Base-by-base conservation (phyloP, 2,329 filamentous ascomycete genomes). In the Calonectria multiphialidica region DNA sequence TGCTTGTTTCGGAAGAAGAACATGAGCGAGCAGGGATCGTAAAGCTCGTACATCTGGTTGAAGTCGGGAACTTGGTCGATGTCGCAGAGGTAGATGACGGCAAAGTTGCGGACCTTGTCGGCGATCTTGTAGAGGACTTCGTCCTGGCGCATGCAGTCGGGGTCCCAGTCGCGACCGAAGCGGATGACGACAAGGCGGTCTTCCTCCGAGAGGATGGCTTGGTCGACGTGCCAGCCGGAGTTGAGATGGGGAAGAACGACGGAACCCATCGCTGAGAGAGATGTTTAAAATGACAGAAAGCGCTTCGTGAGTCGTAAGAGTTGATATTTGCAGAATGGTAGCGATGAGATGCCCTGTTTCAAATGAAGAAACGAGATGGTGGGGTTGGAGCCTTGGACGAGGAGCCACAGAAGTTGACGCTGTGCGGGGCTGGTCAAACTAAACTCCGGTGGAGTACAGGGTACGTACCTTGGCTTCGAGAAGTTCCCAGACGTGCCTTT, bases 1-100 rank as follows among this genome's bases (percentile, higher is more conserved):
- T 98, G 95, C 84, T 99, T 99, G 84, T 99, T 99, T 74, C 96
- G 92, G 88, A 96, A 98, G 89, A 98, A 98, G 88, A 88, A 98
- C 94, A 98, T 98, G 84, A 98, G 92, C 3, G 97, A 98, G 86
- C 96, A 95, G 0, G 95, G 92, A 82, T 99, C 94, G 87, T 97
- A 96, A 7, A 96, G 88, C 82, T 95, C 92, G 88, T 98, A 98
- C 96, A 98, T 98, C 80, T 94, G 91, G 83, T 97, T 98, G 88
- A 98, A 98, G 83, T 98, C 95, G 69, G 94, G 94, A 6, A 98
- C 94, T 83, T 95, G 90, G 81, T 98, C 94, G 80, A 97, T 93
- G 83, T 98, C 96, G 89, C 96, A 98, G 66, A 97, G 90, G 85
- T 98, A 98, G 83, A 98, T 93, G 83, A 94, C 94, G 70, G 94